These are phyloP conservation scores for Fusarium haematococcum DNA, from an alignment of 2,329 filamentous ascomycete genomes.

Conservation along the genomic window DNA sequence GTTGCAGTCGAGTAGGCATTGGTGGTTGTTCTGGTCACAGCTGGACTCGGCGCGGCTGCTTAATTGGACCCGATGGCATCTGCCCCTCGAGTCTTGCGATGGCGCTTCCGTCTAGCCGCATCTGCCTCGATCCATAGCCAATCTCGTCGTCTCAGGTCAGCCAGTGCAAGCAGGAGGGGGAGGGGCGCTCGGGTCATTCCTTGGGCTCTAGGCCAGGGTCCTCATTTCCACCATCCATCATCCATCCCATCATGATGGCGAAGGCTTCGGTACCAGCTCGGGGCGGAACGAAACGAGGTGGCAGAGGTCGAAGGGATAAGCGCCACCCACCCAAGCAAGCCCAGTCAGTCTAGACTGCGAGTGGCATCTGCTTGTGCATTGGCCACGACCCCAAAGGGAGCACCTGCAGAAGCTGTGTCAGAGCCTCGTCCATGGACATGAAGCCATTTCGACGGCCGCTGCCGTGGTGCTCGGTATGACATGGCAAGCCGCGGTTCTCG, in stretches of 20 bases:
- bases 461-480: constrained; percentile 36
- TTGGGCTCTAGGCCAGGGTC: constrained; percentile 5
- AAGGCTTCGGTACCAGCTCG: constrained; percentile 12
- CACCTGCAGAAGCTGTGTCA: constrained; percentile 9
- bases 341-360: constrained; percentile 12
- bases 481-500: constrained; percentile 39
- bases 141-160: constrained; percentile 42
- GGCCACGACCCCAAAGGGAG: constrained; percentile 15
- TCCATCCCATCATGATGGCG: constrained; percentile 3
- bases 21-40: constrained; percentile 4
- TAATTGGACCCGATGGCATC: constrained; percentile 29
- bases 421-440: constrained; percentile 13
- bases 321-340: constrained; percentile 17
- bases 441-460: constrained; percentile 21
- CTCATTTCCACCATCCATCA: constrained; percentile 19
- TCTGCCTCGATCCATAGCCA: constrained; percentile 39
- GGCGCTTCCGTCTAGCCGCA: constrained; percentile 42
- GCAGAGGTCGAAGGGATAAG: constrained; percentile 2
- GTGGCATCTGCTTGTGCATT: constrained; percentile 31
- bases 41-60: not conserved
- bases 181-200: constrained; percentile 28
- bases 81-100: constrained; percentile 36
- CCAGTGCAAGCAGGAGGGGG: constrained; percentile 30
- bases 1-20: not conserved
- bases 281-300: constrained; percentile 24